Percentiles rank a stretch among this genome's conserved stretches.
Conservation (phyloP, 768 basidiomycete species). For the Auricularia sp. region DNA sequence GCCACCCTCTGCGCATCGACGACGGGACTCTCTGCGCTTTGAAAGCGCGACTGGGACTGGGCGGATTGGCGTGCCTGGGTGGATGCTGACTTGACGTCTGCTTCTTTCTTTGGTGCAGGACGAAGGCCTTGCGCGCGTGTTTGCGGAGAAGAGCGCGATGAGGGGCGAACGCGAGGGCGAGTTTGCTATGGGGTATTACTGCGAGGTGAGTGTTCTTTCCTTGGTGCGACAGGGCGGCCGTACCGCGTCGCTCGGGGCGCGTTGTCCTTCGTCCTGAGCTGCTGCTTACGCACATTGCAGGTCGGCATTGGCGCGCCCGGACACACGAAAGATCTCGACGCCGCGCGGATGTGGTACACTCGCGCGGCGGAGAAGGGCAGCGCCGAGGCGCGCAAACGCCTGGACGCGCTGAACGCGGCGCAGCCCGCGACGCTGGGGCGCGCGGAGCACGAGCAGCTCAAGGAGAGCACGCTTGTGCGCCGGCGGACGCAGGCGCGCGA, state of each 20-base stretch:
- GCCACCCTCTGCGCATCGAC: too few species aligned
- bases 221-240: too few species aligned
- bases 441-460: slow-evolving; percentile 68
- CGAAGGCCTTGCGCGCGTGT: slow-evolving; percentile 73
- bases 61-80: too few species aligned
- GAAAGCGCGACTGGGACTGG: too few species aligned
- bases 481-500: slow-evolving; percentile 58
- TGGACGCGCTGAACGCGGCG: slow-evolving; percentile 55
- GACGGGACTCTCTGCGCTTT: too few species aligned
- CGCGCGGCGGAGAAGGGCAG: slow-evolving; percentile 75
- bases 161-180: slow-evolving; percentile 65
- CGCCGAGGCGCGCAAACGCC: slow-evolving; percentile 63
- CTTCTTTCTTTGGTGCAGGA: slow-evolving; percentile 48
- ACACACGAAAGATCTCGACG: slow-evolving; percentile 40
- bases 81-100: too few species aligned
- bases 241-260: too few species aligned
- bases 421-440: slow-evolving; percentile 58
- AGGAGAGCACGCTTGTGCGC: slow-evolving; percentile 71
- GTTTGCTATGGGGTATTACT: slow-evolving; percentile 94
- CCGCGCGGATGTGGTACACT: slow-evolving; percentile 71
- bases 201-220: slow-evolving; percentile 30
- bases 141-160: slow-evolving; percentile 69
- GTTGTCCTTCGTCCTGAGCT: too few species aligned
- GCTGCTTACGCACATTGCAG: background rate
- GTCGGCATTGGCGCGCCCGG: slow-evolving; percentile 71